Evolutionary conservation across 441 rosid genomes (phyloP), one percentile per base, ranked within the genome.

Genomic region (Aquilaria agallochum): DNA sequence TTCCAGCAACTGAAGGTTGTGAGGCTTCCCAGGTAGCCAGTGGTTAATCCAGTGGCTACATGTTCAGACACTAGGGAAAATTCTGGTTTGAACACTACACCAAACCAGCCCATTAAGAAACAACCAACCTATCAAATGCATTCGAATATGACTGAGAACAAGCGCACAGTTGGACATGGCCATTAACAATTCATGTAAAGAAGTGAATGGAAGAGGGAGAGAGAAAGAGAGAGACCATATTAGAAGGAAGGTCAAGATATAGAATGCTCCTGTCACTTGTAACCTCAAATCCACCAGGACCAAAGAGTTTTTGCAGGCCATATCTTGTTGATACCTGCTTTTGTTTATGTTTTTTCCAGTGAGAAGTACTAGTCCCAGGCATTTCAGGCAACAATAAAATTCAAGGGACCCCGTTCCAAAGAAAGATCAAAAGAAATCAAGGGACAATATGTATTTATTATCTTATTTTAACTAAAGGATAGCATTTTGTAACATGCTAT

Each of bases 1-100:
- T 90, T 90, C 98, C 97, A 89, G 45, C 95, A 95, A 31, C 96
- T 87, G 73, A 90, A 94, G 57, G 96, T 87, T 13, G 99, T 94
- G 53, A 94, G 76, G 71, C 97, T 85, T 60, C 96, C 98, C 72
- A 87, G 68, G 72, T 85, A 94, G 64, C 97, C 97, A 9, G 98
- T 89, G 1, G 88, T 75, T 72, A 91, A 58, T 55, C 96, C 99
- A 31, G 87, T 79, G 13, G 85, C 95, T 54, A 90, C 81, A 80
- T 78, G 68, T 56, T 83, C 82, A 9, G 97, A 94, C 42, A 89
- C 71, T 5, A 55, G 64, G 9, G 80, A 74, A 76, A 91, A 84
- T 65, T 87, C 80, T 67, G 57, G 73, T 84, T 91, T 94, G 81
- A 87, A 94, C 55, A 91, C 88, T 54, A 90, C 82, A 48, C 99